Base-by-base conservation (phyloP, 1,284 basidiomycete species). In the Coniophora puteana region DNA sequence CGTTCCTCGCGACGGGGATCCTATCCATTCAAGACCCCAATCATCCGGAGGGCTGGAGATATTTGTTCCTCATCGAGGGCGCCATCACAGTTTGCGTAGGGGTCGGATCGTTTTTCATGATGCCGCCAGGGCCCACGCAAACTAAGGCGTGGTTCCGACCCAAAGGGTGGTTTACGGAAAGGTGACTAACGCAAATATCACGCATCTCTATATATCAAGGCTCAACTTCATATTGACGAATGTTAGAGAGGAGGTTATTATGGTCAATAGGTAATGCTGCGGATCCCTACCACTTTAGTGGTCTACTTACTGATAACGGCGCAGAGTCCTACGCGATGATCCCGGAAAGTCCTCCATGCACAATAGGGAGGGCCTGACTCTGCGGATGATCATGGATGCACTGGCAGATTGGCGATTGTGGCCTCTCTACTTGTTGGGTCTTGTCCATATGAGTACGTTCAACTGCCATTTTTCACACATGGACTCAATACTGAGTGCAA, bases 81-180 rank as follows among this genome's bases (percentile, higher is more conserved):
- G 50, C 65, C 11, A 30, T 79, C 13, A 82, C 80, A 0, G 57
- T 80, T 4, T 25, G 58, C 17, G 65, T 85, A 44, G 83, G 82
- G 1, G 27, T 86, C 12, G 48, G 63, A 0, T 76, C 83, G 0
- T 83, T 77, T 66, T 70, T 79, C 56, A 59, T 80, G 52, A 80
- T 88, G 80, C 80, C 83, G 4, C 68, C 81, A 10, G 71, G 75
- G 4, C 83, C 84, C 0, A 82, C 81, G 1, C 78, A 84, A 55
- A 86, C 81, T 1, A 80, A 76, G 46, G 62, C 76, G 1, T 80
- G 78, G 73, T 78, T 69, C 54, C 59, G 80, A 27, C 77, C 77
- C 0, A 74, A 78, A 22, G 82, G 71, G 3, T 74, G 72, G 71
- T 74, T 74, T 41, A 63, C 47, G 12, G 70, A 72, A 40, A 54